Evolutionary conservation across 2,329 filamentous ascomycete genomes (phyloP).

Genomic region (Septoria linicola): DNA sequence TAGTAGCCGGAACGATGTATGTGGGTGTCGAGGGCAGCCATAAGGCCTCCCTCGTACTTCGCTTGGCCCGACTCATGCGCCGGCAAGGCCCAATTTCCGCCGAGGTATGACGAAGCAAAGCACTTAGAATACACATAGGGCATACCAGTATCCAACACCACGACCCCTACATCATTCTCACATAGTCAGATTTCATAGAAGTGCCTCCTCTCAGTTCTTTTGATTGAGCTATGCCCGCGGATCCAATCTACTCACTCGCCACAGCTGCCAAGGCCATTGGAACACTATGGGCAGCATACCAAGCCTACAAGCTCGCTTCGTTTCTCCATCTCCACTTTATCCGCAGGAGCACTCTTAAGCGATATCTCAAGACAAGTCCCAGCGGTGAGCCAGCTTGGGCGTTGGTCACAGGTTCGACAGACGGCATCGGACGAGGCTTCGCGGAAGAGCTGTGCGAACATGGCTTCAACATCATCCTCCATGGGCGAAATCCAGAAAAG

Average conservation of each 20-base stretch:
- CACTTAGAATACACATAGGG: too few species aligned
- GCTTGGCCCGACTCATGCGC: too few species aligned
- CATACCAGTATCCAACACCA: background rate
- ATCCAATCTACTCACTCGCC: background rate
- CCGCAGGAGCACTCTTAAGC: constrained; percentile 27
- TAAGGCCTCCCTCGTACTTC: too few species aligned
- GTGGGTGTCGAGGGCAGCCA: too few species aligned
- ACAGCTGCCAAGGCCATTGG: constrained; percentile 20
- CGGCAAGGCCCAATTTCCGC: too few species aligned
- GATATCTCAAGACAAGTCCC: constrained; percentile 21
- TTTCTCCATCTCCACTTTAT: constrained; percentile 32
- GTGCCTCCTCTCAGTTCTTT: too few species aligned
- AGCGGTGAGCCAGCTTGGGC: constrained; percentile 22
- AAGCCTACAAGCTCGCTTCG: constrained; percentile 24
- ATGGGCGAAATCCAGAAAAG: constrained; percentile 56
- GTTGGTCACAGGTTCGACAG: constrained; percentile 48
- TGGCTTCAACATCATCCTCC: constrained; percentile 59
- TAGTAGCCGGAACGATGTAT: too few species aligned
- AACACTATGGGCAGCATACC: constrained; percentile 22
- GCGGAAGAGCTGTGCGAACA: constrained; percentile 51
- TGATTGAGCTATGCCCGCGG: background rate
- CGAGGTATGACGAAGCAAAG: too few species aligned
- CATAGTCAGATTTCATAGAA: too few species aligned
- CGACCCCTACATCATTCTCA: too few species aligned
- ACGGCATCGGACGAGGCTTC: constrained; percentile 56